Percentiles rank a stretch among this genome's conserved stretches.
phyloP scores from a whole-genome alignment of 148 eudicot species.

The Spergularia bocconei region DNA sequence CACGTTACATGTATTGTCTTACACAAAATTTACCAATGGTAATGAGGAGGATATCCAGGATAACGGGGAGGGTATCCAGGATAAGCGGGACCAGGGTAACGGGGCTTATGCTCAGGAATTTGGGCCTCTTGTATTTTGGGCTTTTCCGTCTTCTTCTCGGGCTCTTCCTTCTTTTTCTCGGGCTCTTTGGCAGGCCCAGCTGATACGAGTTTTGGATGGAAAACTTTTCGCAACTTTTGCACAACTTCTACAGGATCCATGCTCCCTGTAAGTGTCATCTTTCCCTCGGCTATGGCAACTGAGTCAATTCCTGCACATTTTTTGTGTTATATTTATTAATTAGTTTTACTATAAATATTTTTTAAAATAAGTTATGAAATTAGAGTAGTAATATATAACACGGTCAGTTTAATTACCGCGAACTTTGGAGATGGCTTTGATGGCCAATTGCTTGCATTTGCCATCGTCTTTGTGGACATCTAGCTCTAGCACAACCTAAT shows the following conservation, averaged over 20 bases:
- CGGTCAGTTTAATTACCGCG: constrained; percentile 30
- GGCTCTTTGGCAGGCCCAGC: constrained; percentile 57
- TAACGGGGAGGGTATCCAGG: not conserved
- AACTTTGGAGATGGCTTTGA: constrained; percentile 51
- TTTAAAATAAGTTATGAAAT: not conserved
- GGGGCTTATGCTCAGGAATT: not conserved
- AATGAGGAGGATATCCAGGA: too few relatives aligned
- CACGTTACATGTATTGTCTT: too few relatives aligned
- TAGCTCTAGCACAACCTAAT: constrained; percentile 33
- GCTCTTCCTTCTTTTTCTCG: constrained; percentile 49
- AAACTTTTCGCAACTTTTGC: constrained; percentile 47
- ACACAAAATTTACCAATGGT: too few relatives aligned
- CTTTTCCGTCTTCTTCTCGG: too few relatives aligned
- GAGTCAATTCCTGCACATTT: constrained; percentile 54
- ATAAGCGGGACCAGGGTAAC: not conserved
- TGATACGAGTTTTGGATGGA: constrained; percentile 37
- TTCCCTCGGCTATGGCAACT: constrained; percentile 39
- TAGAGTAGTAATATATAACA: not conserved
- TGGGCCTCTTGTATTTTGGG: not conserved
- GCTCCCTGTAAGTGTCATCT: constrained; percentile 53
- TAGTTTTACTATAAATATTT: not conserved
- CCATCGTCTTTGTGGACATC: constrained; percentile 39
- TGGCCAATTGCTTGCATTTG: constrained; percentile 55
- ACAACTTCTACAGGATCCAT: constrained; percentile 48
- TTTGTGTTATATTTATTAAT: not conserved